Percentiles rank a stretch among this genome's conserved stretches.
Conservation (phyloP, 805 yeast species). For the Starmerella sirachaensis region DNA sequence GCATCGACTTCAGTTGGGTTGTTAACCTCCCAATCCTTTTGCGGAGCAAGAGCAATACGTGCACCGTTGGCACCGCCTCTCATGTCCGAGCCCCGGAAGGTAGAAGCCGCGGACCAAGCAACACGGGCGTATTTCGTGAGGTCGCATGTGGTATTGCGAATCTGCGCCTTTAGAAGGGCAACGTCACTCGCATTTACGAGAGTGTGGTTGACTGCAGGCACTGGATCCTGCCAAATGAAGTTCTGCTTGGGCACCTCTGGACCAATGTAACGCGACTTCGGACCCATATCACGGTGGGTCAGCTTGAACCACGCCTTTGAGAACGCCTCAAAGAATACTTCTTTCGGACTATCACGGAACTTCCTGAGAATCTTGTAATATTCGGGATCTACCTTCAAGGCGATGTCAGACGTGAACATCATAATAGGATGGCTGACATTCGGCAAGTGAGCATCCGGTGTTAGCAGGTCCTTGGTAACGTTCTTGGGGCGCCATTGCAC, state of each 20-base stretch:
- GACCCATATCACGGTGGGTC: constrained; percentile 21
- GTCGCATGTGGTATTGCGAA: constrained; percentile 8
- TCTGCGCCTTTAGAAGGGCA: constrained; percentile 9
- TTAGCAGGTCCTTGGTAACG: constrained; percentile 6
- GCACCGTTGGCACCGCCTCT: constrained; percentile 22
- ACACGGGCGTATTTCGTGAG: constrained; percentile 14
- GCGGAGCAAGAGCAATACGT: constrained; percentile 16
- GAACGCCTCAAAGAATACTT: constrained; percentile 15
- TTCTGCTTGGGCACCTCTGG: constrained; percentile 16
- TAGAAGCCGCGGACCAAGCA: constrained; percentile 20
- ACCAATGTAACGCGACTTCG: constrained; percentile 16
- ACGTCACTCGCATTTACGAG: constrained; percentile 14
- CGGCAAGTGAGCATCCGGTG: constrained; percentile 19
- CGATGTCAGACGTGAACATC: constrained; percentile 20
- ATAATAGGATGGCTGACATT: constrained; percentile 14
- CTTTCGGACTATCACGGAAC: constrained; percentile 12
- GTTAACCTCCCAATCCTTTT: constrained; percentile 20
- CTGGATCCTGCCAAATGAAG: constrained; percentile 19
- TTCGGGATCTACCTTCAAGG: constrained; percentile 17
- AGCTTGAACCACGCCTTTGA: constrained; percentile 20
- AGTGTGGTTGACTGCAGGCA: constrained; percentile 13
- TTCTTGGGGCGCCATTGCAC: constrained; percentile 14
- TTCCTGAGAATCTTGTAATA: constrained; percentile 11
- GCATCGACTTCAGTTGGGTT: constrained; percentile 15
- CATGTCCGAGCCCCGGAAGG: constrained; percentile 18